Evolutionary conservation across 2,329 filamentous ascomycete species (phyloP), one percentile per base, ranked within the genome.

Genomic region (Chaetomium sp.): DNA sequence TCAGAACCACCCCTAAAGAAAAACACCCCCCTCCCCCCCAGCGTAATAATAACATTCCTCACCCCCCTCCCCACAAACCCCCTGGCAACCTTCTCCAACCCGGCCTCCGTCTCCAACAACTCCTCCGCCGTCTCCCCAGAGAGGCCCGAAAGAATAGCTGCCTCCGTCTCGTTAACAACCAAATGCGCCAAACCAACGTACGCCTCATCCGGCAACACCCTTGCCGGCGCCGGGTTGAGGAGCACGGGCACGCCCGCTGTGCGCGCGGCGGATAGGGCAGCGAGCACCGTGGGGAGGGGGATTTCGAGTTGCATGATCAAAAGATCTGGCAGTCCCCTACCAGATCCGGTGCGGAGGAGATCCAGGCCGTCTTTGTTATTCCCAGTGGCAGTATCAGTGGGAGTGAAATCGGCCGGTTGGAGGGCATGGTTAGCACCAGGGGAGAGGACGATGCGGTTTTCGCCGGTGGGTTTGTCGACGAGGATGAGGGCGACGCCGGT

Each of bases 121-220:
- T 69, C 71, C 61, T 80, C 77, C 6, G 69, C 64, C 53, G 75
- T 74, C 1, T 80, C 82, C 0, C 82, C 84, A 27, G 19, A 27
- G 2, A 27, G 3, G 2, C 19, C 19, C 19, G 19, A 27, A 53
- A 95, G 78, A 49, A 91, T 80, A 7, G 85, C 80, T 2, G 91
- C 89, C 74, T 96, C 91, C 1, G 87, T 94, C 75, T 96, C 91
- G 67, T 97, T 96, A 65, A 96, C 81, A 50, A 96, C 82, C 44
- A 96, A 76, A 65, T 95, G 89, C 43, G 84, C 83, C 36, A 96
- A 78, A 1, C 80, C 81, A 6, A 69, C 64, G 67, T 88, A 94
- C 7, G 82, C 84, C 34, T 81, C 77, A 0, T 76, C 75, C 1
- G 89, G 90, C 3, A 96, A 72, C 7, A 74, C 70, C 45, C 85